Evolutionary conservation across 495 filamentous ascomycete genomes (phyloP), one percentile per base, ranked within the genome.

Genomic region (Penicillium desertorum): DNA sequence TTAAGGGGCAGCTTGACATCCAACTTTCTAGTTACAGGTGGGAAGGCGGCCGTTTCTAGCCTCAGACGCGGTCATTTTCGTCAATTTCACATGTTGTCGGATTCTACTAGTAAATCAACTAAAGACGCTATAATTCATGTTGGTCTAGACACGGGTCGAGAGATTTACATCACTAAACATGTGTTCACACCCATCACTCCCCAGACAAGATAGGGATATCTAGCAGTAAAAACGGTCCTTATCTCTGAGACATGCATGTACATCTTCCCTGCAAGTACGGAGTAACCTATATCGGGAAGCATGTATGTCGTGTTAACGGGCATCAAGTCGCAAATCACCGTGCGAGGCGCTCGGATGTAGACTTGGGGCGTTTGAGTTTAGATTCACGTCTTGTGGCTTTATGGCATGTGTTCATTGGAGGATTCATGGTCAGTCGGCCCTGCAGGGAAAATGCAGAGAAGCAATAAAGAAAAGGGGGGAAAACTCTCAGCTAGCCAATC

Each of bases 361-460:
- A 34, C 27, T 22, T 4, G 39, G 39, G 29, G 11, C 9, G 3
- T 29, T 32, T 20, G 29, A 25, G 14, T 36, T 5, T n/a, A 4
- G 23, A 53, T 11, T 5, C 17, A 25, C 7, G 16, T 34, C 19
- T 4, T 23, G 53, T 47, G 53, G 22, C 22, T 39, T 7, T 32
- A 41, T 54, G 43, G 14, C 30, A 14, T 1, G 3, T 14, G 8
- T 17, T 29, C n/a, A 55, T 47, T 47, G 32, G 53, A 45, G 25
- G n/a, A 11, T 2, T 0, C 37, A 32, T 32, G 16, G 53, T 39
- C 42, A 30, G 16, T 41, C 22, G 16, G 20, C 30, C 20, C 43
- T 55, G 53, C 53, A 55, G 22, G 43, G 53, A 55, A 55, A 19
- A 55, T 45, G 43, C 43, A 55, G 32, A 55, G 53, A 55, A 55